phyloP scores from a whole-genome alignment of 352 stramenopile species.

The Phytopythium mirpurense region DNA sequence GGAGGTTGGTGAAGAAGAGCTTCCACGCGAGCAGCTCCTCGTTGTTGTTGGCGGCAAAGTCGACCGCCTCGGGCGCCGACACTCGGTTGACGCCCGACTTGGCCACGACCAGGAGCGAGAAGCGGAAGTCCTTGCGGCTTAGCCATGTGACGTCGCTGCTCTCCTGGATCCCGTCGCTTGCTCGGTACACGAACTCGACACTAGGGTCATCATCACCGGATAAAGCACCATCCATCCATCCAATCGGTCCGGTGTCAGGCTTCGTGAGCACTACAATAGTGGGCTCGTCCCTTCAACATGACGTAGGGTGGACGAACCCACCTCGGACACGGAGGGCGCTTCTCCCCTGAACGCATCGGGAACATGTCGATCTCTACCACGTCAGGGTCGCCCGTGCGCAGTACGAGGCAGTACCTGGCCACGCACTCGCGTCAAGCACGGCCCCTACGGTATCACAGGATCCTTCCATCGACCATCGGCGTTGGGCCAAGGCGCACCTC shows the following conservation, averaged over 20 bases:
- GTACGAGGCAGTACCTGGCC: conserved; percentile 68
- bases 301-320: too few species aligned
- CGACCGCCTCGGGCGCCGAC: conserved; percentile 50
- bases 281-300: too few species aligned
- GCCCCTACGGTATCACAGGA: too few species aligned
- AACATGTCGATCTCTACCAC: conserved; percentile 83
- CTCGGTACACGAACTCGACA: conserved; percentile 58
- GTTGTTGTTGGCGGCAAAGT: conserved; percentile 60
- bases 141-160: conserved; percentile 60
- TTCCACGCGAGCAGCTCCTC: conserved; percentile 67
- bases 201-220: conserved; percentile 14
- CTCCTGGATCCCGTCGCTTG: conserved; percentile 51
- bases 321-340: conserved; percentile 56
- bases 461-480: too few species aligned
- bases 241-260: too few species aligned
- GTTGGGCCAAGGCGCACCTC: too few species aligned
- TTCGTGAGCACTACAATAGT: too few species aligned
- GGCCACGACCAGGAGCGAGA: conserved; percentile 50
- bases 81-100: conserved; percentile 62
- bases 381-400: conserved; percentile 42
- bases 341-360: conserved; percentile 66
- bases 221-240: too few species aligned
- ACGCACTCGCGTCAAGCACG: too few species aligned
- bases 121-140: conserved; percentile 57
- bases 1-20: conserved; percentile 51